Percentiles rank a stretch among this genome's conserved stretches.
These are phyloP conservation scores for Phoma herbarum DNA, from an alignment of 2,329 filamentous ascomycete species.

Conservation along the genomic window DNA sequence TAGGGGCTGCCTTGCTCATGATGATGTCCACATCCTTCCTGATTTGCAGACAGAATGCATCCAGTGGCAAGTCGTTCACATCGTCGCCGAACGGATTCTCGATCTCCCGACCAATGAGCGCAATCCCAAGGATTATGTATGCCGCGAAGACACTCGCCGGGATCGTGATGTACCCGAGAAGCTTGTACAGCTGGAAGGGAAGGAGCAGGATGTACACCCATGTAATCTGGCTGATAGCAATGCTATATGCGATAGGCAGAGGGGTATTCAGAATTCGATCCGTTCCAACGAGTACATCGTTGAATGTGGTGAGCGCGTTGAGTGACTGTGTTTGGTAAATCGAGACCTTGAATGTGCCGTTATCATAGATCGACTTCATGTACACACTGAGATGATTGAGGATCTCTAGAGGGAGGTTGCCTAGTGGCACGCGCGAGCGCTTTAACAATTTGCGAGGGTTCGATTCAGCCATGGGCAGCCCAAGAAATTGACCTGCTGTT, in stretches of 20 bases:
- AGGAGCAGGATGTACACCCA: constrained; percentile 83
- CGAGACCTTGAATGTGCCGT: constrained; percentile 63
- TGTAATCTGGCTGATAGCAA: constrained; percentile 84
- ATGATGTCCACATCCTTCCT: constrained; percentile 78
- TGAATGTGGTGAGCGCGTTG: constrained; percentile 69
- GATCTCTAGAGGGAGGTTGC: constrained; percentile 83
- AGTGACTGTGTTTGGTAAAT: constrained; percentile 69
- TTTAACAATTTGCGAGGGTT: constrained; percentile 82
- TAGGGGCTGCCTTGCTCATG: constrained; percentile 64
- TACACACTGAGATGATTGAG: constrained; percentile 74
- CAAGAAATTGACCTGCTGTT: constrained; percentile 73
- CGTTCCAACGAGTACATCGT: constrained; percentile 74
- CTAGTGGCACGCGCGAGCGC: constrained; percentile 72
- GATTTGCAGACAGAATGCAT: constrained; percentile 78
- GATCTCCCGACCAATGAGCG: constrained; percentile 79
- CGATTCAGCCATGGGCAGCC: constrained; percentile 75
- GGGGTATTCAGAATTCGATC: constrained; percentile 84
- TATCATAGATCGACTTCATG: constrained; percentile 67
- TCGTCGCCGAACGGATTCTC: constrained; percentile 87
- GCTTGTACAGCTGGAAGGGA: constrained; percentile 76
- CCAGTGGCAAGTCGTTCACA: constrained; percentile 74
- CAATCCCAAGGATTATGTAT: constrained; percentile 84
- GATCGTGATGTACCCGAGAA: constrained; percentile 76
- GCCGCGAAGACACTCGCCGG: constrained; percentile 75
- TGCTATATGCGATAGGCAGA: constrained; percentile 82